Conservation (phyloP, 345 rosid species). For the Bruguiera sexangula region DNA sequence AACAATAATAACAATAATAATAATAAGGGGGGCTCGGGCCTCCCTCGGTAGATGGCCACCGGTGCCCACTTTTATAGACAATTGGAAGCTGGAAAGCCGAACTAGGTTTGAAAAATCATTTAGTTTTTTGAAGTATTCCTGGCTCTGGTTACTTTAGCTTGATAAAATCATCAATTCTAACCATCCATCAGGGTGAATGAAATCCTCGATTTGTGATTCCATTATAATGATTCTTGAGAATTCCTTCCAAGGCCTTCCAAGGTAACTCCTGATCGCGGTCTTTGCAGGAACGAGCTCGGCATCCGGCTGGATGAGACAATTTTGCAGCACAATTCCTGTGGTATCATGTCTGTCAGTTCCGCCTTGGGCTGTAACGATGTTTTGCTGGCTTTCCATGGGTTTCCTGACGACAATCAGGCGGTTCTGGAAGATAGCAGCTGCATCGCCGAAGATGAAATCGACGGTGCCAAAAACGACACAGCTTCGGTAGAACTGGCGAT, state of each 20-base stretch:
- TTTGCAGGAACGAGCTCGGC: constrained; percentile 40
- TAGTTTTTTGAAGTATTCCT: no score
- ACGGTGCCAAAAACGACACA: constrained; percentile 68
- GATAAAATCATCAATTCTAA: constrained; percentile 31
- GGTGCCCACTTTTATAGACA: no score
- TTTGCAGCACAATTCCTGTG: constrained; percentile 75
- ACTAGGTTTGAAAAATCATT: no score
- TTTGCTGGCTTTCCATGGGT: constrained; percentile 50
- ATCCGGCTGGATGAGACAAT: constrained; percentile 50
- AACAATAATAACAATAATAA: no score
- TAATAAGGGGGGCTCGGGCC: no score
- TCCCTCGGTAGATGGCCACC: no score
- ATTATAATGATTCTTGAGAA: constrained; percentile 66
- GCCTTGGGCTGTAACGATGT: constrained; percentile 66
- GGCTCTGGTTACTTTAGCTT: no score
- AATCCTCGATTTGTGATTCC: constrained; percentile 61
- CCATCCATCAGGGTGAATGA: constrained; percentile 77
- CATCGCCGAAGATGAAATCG: constrained; percentile 91
- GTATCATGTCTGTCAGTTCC: constrained; percentile 52
- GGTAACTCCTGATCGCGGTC: constrained; percentile 47
- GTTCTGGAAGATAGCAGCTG: constrained; percentile 72
- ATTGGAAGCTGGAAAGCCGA: no score
- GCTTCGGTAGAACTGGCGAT: constrained; percentile 73
- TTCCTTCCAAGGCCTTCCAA: constrained; percentile 75
- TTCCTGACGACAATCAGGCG: constrained; percentile 56